These are phyloP conservation scores for Jaapia argillacea DNA, from an alignment of 768 basidiomycete species.

Conservation along the genomic window DNA sequence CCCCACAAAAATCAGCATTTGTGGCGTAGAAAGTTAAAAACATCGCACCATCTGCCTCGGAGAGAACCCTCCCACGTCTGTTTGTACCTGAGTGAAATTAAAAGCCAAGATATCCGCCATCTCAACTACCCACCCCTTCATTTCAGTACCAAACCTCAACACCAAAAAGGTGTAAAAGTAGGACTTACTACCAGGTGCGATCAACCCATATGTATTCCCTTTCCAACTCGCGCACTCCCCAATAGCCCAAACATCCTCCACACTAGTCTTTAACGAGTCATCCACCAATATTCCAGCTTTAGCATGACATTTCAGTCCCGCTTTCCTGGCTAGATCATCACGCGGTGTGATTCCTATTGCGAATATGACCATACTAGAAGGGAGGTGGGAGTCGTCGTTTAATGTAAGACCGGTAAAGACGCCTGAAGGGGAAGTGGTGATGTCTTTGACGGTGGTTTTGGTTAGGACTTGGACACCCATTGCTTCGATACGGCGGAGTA, in stretches of 20 bases:
- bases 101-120: constrained; percentile 72
- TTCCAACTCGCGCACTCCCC: constrained; percentile 71
- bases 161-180: not conserved
- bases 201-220: constrained; percentile 60
- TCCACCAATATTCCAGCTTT: constrained; percentile 51
- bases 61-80: constrained; percentile 27
- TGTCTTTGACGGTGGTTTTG: constrained; percentile 24
- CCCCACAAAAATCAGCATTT: not conserved
- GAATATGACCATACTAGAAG: constrained; percentile 49
- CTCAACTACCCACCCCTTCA: constrained; percentile 28
- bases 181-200: constrained; percentile 51
- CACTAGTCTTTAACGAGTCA: constrained; percentile 47
- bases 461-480: constrained; percentile 51
- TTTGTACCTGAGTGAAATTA: constrained; percentile 53
- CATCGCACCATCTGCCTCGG: constrained; percentile 31
- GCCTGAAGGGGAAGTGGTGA: constrained; percentile 24
- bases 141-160: constrained; percentile 3
- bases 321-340: constrained; percentile 48
- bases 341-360: constrained; percentile 65
- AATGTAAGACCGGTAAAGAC: constrained; percentile 40
- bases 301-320: constrained; percentile 38
- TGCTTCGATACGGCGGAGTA: constrained; percentile 45
- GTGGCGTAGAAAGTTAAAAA: not conserved
- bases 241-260: constrained; percentile 55
- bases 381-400: constrained; percentile 32